Conservation (phyloP, 306 rosid genomes). For the Quercus berberidifolia region DNA sequence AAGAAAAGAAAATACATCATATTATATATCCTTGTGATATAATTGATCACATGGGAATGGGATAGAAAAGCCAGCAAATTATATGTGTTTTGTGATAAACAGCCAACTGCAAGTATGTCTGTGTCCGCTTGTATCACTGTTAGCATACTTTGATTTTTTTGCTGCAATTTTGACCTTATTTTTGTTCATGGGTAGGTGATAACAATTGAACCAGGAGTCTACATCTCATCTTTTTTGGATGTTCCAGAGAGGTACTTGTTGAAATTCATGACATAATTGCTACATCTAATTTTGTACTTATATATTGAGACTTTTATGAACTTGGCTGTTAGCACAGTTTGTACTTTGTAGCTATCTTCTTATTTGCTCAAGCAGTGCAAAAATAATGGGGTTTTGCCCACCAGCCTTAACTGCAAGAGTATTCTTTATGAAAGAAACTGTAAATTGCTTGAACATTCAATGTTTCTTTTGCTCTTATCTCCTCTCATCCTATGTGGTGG, state of each 20-base stretch:
- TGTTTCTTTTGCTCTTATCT: background rate
- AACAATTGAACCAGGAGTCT: conserved; percentile 92
- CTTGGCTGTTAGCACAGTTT: background rate
- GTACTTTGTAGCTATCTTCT: background rate
- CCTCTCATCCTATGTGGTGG: background rate
- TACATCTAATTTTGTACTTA: conserved; percentile 15
- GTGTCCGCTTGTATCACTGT: background rate
- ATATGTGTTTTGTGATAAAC: background rate
- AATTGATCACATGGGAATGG: background rate
- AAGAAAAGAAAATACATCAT: background rate
- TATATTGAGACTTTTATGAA: conserved; percentile 13
- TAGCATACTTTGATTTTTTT: background rate
- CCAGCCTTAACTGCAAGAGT: background rate
- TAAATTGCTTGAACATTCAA: background rate
- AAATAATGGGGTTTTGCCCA: background rate
- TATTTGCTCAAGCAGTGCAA: background rate
- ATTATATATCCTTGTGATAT: background rate
- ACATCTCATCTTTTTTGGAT: conserved; percentile 64
- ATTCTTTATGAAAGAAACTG: background rate
- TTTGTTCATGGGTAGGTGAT: conserved; percentile 57
- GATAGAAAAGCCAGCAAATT: background rate
- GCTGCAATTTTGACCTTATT: background rate
- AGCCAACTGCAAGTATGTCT: background rate
- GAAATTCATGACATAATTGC: conserved; percentile 9
- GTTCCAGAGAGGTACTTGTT: conserved; percentile 61